These are phyloP conservation scores for Elsinoe perseae DNA, from an alignment of 2,329 filamentous ascomycete species.

Conservation along the genomic window DNA sequence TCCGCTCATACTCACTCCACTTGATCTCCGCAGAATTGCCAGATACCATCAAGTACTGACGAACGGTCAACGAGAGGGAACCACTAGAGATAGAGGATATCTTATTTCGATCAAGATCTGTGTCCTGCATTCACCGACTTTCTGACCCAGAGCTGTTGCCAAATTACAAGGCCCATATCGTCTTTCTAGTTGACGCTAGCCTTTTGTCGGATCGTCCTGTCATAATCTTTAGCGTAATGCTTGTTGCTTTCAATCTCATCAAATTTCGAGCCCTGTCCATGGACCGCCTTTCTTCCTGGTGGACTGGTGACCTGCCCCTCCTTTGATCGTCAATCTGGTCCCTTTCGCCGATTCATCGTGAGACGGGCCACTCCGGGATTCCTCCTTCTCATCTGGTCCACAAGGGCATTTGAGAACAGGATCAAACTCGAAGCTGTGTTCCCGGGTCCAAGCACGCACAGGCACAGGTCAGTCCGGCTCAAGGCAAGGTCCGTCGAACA, in stretches of 20 bases:
- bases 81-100: not conserved
- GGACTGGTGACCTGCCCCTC: not conserved
- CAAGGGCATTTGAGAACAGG: too few relatives aligned
- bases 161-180: not conserved
- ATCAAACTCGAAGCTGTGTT: too few relatives aligned
- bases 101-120: not conserved
- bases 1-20: not conserved
- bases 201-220: conserved; percentile 1
- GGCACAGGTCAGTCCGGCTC: not conserved
- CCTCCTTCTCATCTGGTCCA: not conserved
- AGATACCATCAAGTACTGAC: not conserved
- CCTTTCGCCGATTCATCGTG: not conserved
- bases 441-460: too few relatives aligned
- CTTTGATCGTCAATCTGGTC: not conserved
- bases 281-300: not conserved
- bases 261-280: conserved; percentile 1
- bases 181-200: conserved; percentile 1
- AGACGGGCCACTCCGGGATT: not conserved
- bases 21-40: not conserved
- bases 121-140: conserved; percentile 2
- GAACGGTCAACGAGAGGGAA: not conserved
- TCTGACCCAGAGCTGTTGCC: not conserved
- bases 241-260: not conserved
- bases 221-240: not conserved
- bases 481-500: not conserved